Base-by-base conservation (phyloP, 495 filamentous ascomycete species). In the Baudoinia panamericana region DNA sequence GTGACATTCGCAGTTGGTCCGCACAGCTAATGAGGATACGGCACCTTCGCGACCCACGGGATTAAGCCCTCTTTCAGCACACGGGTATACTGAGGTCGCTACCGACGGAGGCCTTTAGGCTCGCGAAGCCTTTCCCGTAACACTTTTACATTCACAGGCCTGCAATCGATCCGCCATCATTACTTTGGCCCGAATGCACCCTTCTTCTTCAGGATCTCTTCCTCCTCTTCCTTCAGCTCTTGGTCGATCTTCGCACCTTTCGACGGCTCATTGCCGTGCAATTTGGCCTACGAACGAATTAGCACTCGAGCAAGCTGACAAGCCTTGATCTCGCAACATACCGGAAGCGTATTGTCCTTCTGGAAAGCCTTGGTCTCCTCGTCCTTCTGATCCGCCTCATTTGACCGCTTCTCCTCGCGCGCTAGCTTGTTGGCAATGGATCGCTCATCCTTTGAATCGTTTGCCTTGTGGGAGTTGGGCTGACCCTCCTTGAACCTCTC, bases 361-460 rank as follows among this genome's bases (percentile, higher is more conserved):
- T 75, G 54, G 11, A 63, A 61, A 0, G 71, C 71, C 59, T 84
- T 73, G 8, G 59, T 52, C 45, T 71, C 60, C 18, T 67, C 49
- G 22, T 33, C 30, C 36, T 28, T 26, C 20, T 37, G 15, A 36
- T 56, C 48, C 39, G 56, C 49, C 63, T 66, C 52, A 20, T 54
- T 44, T 59, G 67, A 30, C 38, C 67, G 63, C 64, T 72, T 56
- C 47, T 64, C 58, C 50, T 81, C 77, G 8, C 73, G 69, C 6
- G 66, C 80, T 20, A 84, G 67, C 53, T 73, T 78, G 67, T 86
- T 84, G 47, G 76, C 78, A 49, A 92, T 86, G 21, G 79, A 72
- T 50, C 84, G 70, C 52, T 83, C 61, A 54, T 88, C 83, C 71
- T 92, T 78, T 85, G 39, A 5, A 17, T 88, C 83, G 39, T 73